A percentile compares a stretch with the other conserved stretches of the same genome.
Conservation (phyloP, 352 stramenopile species). For the Globisporangium okanoganense region DNA sequence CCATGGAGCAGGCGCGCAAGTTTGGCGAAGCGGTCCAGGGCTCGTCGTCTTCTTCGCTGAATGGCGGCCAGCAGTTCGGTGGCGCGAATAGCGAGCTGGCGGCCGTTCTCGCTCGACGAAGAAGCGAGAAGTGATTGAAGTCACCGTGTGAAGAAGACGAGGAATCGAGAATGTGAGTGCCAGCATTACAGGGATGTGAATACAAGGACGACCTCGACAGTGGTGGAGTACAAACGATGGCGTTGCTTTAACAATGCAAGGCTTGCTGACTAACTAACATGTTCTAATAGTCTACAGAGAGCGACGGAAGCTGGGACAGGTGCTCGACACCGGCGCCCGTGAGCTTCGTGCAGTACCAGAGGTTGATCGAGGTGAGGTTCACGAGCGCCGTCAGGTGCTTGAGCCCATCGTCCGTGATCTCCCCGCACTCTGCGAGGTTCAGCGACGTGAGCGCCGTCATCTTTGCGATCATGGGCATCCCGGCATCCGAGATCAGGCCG, state of each 20-base stretch:
- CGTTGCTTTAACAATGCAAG: background rate
- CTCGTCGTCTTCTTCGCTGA: constrained; percentile 29
- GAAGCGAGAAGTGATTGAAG: constrained; percentile 30
- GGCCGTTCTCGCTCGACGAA: constrained; percentile 69
- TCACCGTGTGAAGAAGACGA: constrained; percentile 6
- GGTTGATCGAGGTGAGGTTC: constrained; percentile 60
- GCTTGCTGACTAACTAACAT: background rate
- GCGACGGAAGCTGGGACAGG: constrained; percentile 34
- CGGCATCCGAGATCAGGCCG: constrained; percentile 58
- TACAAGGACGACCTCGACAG: background rate
- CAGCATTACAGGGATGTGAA: constrained; percentile 1
- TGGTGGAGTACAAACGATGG: constrained; percentile 4
- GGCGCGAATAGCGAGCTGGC: constrained; percentile 80
- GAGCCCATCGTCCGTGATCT: constrained; percentile 64
- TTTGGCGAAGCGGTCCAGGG: constrained; percentile 62
- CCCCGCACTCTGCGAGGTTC: constrained; percentile 67
- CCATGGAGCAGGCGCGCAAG: constrained; percentile 63
- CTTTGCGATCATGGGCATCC: constrained; percentile 39
- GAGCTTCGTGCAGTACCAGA: constrained; percentile 83
- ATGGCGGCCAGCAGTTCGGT: constrained; percentile 29
- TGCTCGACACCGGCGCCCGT: constrained; percentile 47
- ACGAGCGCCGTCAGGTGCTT: constrained; percentile 37
- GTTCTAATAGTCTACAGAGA: constrained; percentile 45
- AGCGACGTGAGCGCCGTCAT: constrained; percentile 58
- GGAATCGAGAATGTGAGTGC: background rate